phyloP scores from a whole-genome alignment of 2,329 filamentous ascomycete genomes.

The Pochonia chlamydosporia region DNA sequence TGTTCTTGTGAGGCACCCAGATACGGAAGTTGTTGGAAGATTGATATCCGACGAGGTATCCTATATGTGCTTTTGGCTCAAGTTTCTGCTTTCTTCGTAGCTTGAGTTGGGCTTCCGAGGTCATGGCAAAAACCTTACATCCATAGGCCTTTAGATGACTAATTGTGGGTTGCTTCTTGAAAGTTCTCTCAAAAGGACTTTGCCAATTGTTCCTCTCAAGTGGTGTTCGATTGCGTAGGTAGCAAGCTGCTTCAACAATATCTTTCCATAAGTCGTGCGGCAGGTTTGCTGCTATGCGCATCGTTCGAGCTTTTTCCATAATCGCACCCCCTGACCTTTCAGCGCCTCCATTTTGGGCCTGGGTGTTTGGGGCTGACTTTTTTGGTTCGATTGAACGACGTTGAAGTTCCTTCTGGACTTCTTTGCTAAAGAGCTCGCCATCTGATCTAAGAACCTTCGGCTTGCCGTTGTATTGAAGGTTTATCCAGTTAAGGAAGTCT shows the following conservation, averaged over 20 bases:
- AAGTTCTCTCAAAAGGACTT: neutral
- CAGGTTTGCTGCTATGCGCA: neutral
- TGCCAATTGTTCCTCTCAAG: neutral
- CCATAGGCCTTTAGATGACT: neutral
- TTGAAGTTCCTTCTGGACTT: neutral
- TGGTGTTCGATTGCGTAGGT: constrained; percentile 3
- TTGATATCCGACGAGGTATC: neutral
- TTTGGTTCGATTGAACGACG: too few species aligned
- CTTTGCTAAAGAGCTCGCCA: neutral
- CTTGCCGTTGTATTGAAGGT: neutral
- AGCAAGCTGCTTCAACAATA: neutral
- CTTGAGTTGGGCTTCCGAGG: neutral
- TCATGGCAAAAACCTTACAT: neutral
- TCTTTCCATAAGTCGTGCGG: neutral
- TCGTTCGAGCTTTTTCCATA: neutral
- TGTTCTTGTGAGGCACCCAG: neutral
- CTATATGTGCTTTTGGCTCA: neutral
- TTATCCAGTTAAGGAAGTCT: too few species aligned
- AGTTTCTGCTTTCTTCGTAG: neutral
- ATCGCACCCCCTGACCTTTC: neutral
- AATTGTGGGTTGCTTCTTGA: neutral
- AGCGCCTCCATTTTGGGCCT: constrained; percentile 4
- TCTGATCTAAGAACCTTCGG: neutral
- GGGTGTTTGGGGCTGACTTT: neutral
- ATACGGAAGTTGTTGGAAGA: neutral